phyloP scores from a whole-genome alignment of 495 filamentous ascomycete species.

The Immersiella caudata region DNA sequence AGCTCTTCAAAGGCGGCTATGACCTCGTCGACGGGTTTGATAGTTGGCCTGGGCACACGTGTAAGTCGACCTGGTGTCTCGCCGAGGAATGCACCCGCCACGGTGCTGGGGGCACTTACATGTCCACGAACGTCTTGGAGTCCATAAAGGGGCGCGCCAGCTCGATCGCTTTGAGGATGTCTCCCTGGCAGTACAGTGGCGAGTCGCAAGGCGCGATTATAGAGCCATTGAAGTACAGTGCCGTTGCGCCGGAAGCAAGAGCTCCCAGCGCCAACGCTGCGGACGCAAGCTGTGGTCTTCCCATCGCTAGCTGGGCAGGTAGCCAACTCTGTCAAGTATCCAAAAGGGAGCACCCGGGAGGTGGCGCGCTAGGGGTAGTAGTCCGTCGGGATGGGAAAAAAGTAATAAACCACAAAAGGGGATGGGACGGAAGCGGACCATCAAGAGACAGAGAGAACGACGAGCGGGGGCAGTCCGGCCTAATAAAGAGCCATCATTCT shows the following conservation, averaged over 20 bases:
- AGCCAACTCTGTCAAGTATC: background rate
- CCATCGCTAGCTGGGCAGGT: slow-evolving; percentile 17
- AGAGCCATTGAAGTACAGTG: slow-evolving; percentile 51
- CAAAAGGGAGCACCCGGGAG: background rate
- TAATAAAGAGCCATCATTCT: slow-evolving; percentile 1
- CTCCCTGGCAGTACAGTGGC: slow-evolving; percentile 53
- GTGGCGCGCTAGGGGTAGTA: background rate
- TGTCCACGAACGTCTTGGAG: slow-evolving; percentile 57
- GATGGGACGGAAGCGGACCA: slow-evolving; percentile 10
- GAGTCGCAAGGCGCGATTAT: slow-evolving; percentile 52
- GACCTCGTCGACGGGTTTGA: slow-evolving; percentile 47
- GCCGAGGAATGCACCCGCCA: background rate
- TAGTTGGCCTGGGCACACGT: slow-evolving; percentile 44
- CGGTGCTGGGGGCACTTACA: slow-evolving; percentile 37
- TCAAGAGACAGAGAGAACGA: background rate
- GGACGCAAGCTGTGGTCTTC: slow-evolving; percentile 24
- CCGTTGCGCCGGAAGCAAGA: slow-evolving; percentile 27
- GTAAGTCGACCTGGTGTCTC: slow-evolving; percentile 13
- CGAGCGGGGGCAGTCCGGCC: slow-evolving; percentile 1
- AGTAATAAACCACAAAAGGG: background rate
- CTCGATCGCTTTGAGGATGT: slow-evolving; percentile 51
- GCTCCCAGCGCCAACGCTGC: slow-evolving; percentile 31
- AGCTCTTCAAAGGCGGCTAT: slow-evolving; percentile 48
- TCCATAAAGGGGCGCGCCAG: slow-evolving; percentile 52
- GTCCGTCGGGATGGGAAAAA: background rate